Conservation (phyloP, 140 eudicot genomes). For the Anethum foeniculum region DNA sequence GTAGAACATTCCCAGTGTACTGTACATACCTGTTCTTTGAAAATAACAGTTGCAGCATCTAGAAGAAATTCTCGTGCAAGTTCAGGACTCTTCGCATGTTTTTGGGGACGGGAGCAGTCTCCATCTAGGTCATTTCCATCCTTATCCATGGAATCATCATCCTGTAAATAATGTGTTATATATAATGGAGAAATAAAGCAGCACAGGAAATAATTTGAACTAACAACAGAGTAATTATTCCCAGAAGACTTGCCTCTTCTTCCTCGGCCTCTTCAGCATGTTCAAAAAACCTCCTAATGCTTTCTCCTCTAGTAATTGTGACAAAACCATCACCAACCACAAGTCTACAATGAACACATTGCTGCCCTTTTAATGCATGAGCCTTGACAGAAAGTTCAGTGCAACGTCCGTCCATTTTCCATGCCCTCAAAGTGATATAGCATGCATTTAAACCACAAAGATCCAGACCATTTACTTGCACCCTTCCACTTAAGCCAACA, state of each 20-base stretch:
- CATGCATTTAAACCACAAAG: constrained; percentile 69
- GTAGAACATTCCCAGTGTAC: constrained; percentile 9
- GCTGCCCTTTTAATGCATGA: constrained; percentile 88
- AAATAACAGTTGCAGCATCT: constrained; percentile 94
- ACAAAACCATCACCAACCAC: constrained; percentile 90
- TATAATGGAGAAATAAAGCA: background rate
- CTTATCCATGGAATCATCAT: constrained; percentile 96
- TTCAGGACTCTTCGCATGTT: constrained; percentile 99
- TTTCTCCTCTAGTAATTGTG: constrained; percentile 68
- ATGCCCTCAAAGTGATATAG: constrained; percentile 90
- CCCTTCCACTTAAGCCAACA: constrained; percentile 78
- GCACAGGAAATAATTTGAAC: background rate
- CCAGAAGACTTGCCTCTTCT: constrained; percentile 63
- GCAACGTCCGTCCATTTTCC: constrained; percentile 83
- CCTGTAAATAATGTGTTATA: constrained; percentile 37
- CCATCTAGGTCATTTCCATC: constrained; percentile 95
- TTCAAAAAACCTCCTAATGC: constrained; percentile 81
- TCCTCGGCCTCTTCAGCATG: constrained; percentile 99
- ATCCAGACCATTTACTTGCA: constrained; percentile 75
- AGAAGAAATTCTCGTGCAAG: constrained; percentile 96
- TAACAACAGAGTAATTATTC: background rate
- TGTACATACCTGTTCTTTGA: constrained; percentile 82
- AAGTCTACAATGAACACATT: constrained; percentile 93
- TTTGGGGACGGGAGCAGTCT: constrained; percentile 95
- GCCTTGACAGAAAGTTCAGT: constrained; percentile 80